A percentile compares a stretch with the other conserved stretches of the same genome.
Conservation (phyloP, 2,329 filamentous ascomycete species). For the Cladosporium cucumerinum region DNA sequence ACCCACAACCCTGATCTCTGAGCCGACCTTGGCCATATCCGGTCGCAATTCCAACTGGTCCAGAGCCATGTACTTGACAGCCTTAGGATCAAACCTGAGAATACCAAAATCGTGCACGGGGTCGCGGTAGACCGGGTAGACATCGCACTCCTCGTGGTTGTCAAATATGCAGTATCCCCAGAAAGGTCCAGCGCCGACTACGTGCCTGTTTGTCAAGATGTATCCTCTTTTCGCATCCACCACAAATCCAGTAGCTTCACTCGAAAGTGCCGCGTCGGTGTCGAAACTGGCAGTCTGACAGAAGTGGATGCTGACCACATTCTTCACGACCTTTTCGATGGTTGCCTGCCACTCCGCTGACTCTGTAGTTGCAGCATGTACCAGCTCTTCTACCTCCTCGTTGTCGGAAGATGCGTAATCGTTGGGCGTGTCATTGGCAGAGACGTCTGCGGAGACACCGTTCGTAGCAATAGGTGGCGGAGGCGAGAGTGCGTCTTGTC, state of each 20-base stretch:
- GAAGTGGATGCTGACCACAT: conserved; percentile 98
- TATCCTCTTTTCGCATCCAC: conserved; percentile 88
- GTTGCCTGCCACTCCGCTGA: conserved; percentile 92
- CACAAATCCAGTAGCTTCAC: conserved; percentile 95
- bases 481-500: conserved; percentile 26
- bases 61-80: conserved; percentile 95
- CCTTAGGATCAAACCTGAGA: conserved; percentile 89
- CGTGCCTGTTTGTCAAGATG: conserved; percentile 64
- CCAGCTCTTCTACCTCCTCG: conserved; percentile 44
- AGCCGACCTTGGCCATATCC: conserved; percentile 80
- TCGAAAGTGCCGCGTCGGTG: conserved; percentile 89
- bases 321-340: conserved; percentile 88
- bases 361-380: conserved; percentile 54
- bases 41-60: conserved; percentile 76
- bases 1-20: conserved; percentile 94
- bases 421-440: conserved; percentile 33
- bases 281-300: conserved; percentile 98
- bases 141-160: conserved; percentile 95
- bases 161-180: conserved; percentile 99
- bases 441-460: conserved; percentile 26
- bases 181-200: conserved; percentile 92
- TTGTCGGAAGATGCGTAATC: conserved; percentile 36
- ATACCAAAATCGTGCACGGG: conserved; percentile 99
- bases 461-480: conserved; percentile 26
- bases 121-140: conserved; percentile 93